These are phyloP conservation scores for Aciculoconidium aculeatum DNA, from an alignment of 805 yeast genomes.

Conservation along the genomic window DNA sequence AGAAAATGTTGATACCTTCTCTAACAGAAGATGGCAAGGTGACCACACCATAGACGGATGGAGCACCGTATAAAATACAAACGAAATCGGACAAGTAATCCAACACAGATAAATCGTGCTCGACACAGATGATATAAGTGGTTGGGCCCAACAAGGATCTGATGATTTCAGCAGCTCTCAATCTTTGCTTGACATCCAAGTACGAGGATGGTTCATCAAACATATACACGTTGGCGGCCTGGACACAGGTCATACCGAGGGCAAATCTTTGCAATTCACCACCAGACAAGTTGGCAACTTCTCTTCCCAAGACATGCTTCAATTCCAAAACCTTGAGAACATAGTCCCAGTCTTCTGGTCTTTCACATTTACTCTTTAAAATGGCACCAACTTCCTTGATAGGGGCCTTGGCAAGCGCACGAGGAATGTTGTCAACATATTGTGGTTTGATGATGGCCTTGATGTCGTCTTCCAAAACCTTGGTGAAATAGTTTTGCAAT, in stretches of 20 bases:
- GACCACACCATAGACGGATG: constrained; percentile 98
- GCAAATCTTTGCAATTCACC: constrained; percentile 99
- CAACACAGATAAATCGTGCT: constrained; percentile 96
- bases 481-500: constrained; percentile 92
- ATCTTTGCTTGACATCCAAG: constrained; percentile 96
- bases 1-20: constrained; percentile 97
- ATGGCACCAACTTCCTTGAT: constrained; percentile 81
- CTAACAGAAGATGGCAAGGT: constrained; percentile 94
- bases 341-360: constrained; percentile 58
- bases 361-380: constrained; percentile 70
- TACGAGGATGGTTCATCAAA: constrained; percentile 99
- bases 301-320: constrained; percentile 73
- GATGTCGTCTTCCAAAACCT: constrained; percentile 87
- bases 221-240: constrained; percentile 94
- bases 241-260: constrained; percentile 94
- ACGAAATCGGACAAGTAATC: constrained; percentile 96
- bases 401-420: constrained; percentile 86
- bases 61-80: constrained; percentile 95
- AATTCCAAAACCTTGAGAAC: constrained; percentile 71
- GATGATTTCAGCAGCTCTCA: constrained; percentile 92
- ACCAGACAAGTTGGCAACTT: constrained; percentile 86
- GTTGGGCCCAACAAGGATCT: constrained; percentile 76
- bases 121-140: constrained; percentile 90
- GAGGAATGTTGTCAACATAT: constrained; percentile 95
- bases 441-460: constrained; percentile 98